Base-by-base conservation (phyloP, 257 asterid species). In the Penstemon davidsonii region DNA sequence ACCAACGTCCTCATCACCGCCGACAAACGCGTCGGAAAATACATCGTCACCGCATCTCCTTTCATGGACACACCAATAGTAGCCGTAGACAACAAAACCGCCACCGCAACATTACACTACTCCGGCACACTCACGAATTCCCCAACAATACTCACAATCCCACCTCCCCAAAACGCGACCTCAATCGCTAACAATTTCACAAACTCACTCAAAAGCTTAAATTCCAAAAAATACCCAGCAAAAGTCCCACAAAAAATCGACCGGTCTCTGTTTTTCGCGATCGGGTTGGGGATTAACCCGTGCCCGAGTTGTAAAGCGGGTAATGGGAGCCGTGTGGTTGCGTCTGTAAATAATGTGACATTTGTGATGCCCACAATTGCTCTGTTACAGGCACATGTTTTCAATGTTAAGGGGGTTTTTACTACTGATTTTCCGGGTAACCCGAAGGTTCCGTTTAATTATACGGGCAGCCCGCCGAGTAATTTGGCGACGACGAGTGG, bases 301-400 rank as follows among this genome's bases (percentile, higher is more conserved):
- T 93, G 99, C 68, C 90, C 92, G 5, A 52, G 85, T 0, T 93
- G 99, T 64, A 84, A 72, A 50, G 86, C 90, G 2, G 87, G 74
- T 3, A 90, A 93, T 40, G 96, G 97, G 0, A 84, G 78, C 70
- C 82, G 96, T 0, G 87, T 87, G 0, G 96, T 85, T 38, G 96
- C 96, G 7, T 72, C 83, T 36, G 66, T 92, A 12, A 92, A 92
- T 68, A 92, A 92, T 39, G 85, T 92, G 19, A 89, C 98, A 0
- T 93, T 93, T 58, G 85, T 82, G 42, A 93, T 93, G 99, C 99
- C 99, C 4, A 87, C 80, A 3, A 76, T 71, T 0, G 96, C 96
- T 0, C 81, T 93, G 0, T 53, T 93, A 50, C 95, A 87, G 55
- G 99, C 98, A 0, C 97, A 92, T 51, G 75, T 79, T 36, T 82